Base-by-base conservation (phyloP, 1,139 yeast genomes). In the Diutina pseudorugosa region DNA sequence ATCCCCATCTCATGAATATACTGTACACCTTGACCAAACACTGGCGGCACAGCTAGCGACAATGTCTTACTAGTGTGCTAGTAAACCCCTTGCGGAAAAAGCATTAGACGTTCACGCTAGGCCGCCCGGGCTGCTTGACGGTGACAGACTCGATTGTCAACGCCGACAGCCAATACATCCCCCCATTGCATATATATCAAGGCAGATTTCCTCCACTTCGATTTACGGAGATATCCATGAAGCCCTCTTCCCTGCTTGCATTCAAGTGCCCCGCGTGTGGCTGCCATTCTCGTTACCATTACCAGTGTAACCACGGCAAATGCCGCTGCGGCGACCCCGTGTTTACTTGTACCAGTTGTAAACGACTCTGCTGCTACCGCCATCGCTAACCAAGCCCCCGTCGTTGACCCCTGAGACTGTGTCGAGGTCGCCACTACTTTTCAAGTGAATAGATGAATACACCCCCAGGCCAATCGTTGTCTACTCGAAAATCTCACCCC, bases 281-380 rank as follows among this genome's bases (percentile, higher is more conserved):
- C 12, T 43, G 47, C 47, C 47, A 43, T 14, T 21, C 33, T 7
- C 16, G 33, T 18, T 23, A 18, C 14, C 47, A 43, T 23, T 43
- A 21, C 11, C 30, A 43, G 18, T 43, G 47, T 19, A 12, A 23
- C 6, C 16, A 21, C 21, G 47, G 47, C 7, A 12, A 33, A n/a
- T 43, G 47, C 19, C 47, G 47, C 8, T 43, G 47, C n/a, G 47
- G 47, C 47, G 47, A 43, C 33, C 33, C 33, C 12, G 47, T 43
- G 16, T 43, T 43, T 6, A 43, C 47, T 23, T 43, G 47, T n/a
- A 43, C 47, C 18, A 43, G 33, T 23, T 43, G 47, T 27, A 43
- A 43, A 5, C 21, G 19, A 23, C 19, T 43, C 14, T 43, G 47
- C 14, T 43, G 47, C 47, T 43, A 43, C 14, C 20, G 27, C 8